Evolutionary conservation across 2,329 filamentous ascomycete species (phyloP).

Genomic region (Corinectria fuckeliana): DNA sequence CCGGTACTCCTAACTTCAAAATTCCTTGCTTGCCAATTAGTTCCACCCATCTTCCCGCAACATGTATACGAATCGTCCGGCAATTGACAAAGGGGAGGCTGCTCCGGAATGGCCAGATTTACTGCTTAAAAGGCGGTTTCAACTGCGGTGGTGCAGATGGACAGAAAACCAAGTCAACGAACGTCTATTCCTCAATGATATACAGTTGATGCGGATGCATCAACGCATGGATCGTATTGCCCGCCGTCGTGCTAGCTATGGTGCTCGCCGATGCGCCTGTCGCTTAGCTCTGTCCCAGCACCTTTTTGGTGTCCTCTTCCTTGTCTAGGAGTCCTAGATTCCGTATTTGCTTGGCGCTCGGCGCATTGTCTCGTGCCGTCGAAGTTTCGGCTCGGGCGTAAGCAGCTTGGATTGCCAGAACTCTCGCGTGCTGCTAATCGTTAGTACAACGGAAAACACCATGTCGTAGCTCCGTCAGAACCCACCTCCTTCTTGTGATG

Average conservation of each 20-base stretch:
- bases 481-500: constrained; percentile 98
- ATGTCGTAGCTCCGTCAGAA: constrained; percentile 18
- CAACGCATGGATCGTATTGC: constrained; percentile 5
- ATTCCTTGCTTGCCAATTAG: background rate
- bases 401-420: constrained; percentile 79
- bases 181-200: constrained; percentile 33
- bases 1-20: too few relatives aligned
- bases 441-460: constrained; percentile 17
- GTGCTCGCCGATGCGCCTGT: constrained; percentile 5
- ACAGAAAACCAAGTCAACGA: constrained; percentile 17
- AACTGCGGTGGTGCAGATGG: background rate
- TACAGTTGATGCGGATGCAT: constrained; percentile 23
- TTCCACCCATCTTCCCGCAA: too few relatives aligned
- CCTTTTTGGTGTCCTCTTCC: constrained; percentile 77
- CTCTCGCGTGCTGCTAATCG: constrained; percentile 72
- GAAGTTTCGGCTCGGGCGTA: constrained; percentile 81
- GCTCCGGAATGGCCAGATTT: background rate
- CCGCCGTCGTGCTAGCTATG: background rate
- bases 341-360: constrained; percentile 85
- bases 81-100: background rate
- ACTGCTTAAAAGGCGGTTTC: background rate
- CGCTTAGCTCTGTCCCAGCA: constrained; percentile 49
- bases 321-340: constrained; percentile 84
- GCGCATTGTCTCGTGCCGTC: constrained; percentile 79
- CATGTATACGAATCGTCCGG: background rate